Base-by-base conservation (phyloP, 768 basidiomycete genomes). In the Russula sp. region DNA sequence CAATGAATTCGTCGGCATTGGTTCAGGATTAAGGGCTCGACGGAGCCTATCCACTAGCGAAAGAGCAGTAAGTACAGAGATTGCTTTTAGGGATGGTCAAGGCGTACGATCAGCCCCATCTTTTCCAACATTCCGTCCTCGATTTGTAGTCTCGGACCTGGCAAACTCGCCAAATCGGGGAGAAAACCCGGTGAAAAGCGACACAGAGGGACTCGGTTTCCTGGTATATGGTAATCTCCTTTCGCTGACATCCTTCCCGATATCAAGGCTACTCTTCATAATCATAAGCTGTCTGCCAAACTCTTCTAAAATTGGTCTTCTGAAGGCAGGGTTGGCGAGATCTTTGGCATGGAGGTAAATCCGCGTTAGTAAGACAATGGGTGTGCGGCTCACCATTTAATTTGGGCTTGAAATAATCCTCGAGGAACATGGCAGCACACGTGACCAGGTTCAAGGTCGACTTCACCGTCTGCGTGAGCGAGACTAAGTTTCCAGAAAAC, bases 361-460 rank as follows among this genome's bases (percentile, higher is more conserved):
- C 22, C 10, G 11, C 9, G 46, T 22, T 22, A 11, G 22, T 11
- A 48, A 48, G 46, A 22, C 46, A 48, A n/a, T 24, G 22, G 5
- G 4, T 13, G 10, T 3, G 10, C 14, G 2, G 14, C 34, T 38
- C 48, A 62, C 64, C 53, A 52, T 44, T 46, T 8, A 51, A 46
- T 20, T 44, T 49, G 14, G 7, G 60, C 32, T 52, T 57, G 24
- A 55, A 62, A 51, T 49, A 62, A 36, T 65, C 64, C 44, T 63
- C 64, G 10, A 61, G 55, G 42, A 61, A 65, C 49, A 62, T 13
- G 20, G 64, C 60, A 38, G 64, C 64, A 52, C 57, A 57, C 20
- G 6, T 10, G 18, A 65, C 34, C 22, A 65, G 34, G 11, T 32
- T 38, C 28, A 65, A 50, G 5, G 62, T 9, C 44, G 34, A 56